A percentile compares a stretch with the other conserved stretches of the same genome.
Evolutionary conservation across 345 rosid genomes (phyloP).

Genomic region (Hibiscus mutabilis): DNA sequence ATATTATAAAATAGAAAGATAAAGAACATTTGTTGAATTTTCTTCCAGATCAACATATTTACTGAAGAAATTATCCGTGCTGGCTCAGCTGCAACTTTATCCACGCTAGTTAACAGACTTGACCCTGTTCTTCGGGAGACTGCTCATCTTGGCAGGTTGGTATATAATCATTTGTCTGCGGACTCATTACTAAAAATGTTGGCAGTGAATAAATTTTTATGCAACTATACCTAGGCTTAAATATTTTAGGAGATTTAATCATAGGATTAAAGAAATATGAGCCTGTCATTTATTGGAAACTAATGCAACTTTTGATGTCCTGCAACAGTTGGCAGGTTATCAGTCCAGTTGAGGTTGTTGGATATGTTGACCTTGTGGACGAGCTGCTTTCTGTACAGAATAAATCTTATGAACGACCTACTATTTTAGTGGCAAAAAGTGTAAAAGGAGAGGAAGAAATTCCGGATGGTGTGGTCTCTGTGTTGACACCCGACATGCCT

Average conservation of each 20-base stretch:
- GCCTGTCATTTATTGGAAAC: conserved; percentile 15
- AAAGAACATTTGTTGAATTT: background rate
- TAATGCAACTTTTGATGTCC: conserved; percentile 23
- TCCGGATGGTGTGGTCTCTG: conserved; percentile 96
- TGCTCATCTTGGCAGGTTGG: conserved; percentile 93
- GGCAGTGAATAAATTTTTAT: background rate
- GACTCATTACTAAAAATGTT: background rate
- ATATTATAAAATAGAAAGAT: background rate
- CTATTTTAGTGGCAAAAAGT: conserved; percentile 80
- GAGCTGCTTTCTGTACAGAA: conserved; percentile 85
- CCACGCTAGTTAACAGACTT: conserved; percentile 78
- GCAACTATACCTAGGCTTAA: background rate
- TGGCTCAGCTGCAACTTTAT: conserved; percentile 92
- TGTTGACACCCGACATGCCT: conserved; percentile 97
- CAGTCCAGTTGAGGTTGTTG: conserved; percentile 85
- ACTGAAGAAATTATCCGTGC: conserved; percentile 96
- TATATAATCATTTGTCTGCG: conserved; percentile 3
- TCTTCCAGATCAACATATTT: conserved; percentile 68
- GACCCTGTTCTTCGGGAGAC: conserved; percentile 94
- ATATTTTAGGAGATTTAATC: conserved; percentile 3
- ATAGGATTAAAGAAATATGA: background rate
- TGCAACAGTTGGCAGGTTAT: conserved; percentile 96
- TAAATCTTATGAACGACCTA: conserved; percentile 66
- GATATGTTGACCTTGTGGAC: conserved; percentile 76
- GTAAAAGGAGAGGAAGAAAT: conserved; percentile 99